A percentile compares a stretch with the other conserved stretches of the same genome.
Evolutionary conservation across 1,284 basidiomycete genomes (phyloP).

Genomic region (Trichosporon inkin): DNA sequence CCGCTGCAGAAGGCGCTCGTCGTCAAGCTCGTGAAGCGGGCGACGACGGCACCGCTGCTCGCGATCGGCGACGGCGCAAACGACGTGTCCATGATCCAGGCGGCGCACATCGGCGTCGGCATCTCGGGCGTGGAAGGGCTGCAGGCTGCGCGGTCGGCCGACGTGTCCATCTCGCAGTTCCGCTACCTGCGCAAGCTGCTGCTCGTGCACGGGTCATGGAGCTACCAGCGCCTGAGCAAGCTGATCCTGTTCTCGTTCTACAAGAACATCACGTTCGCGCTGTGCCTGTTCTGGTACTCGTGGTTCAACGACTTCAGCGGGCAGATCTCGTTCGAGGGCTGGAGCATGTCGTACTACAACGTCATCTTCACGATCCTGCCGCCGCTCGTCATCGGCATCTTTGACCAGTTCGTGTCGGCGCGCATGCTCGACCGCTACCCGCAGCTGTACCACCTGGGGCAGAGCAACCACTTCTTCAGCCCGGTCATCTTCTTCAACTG

Average conservation of each 20-base stretch:
- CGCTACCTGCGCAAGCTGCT: slow-evolving; percentile 92
- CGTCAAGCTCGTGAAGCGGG: slow-evolving; percentile 97
- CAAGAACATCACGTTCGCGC: slow-evolving; percentile 95
- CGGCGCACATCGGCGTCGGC: slow-evolving; percentile 74
- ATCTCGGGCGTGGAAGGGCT: slow-evolving; percentile 98
- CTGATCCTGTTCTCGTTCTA: slow-evolving; percentile 94
- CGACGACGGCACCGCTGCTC: slow-evolving; percentile 81
- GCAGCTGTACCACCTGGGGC: slow-evolving; percentile 88
- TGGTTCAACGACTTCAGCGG: slow-evolving; percentile 99
- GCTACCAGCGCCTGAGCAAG: slow-evolving; percentile 90
- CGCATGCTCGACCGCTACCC: slow-evolving; percentile 95
- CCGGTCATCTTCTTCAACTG: slow-evolving; percentile 91
- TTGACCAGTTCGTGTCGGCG: slow-evolving; percentile 96
- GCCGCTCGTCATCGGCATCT: slow-evolving; percentile 93
- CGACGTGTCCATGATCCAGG: slow-evolving; percentile 61
- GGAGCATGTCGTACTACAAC: slow-evolving; percentile 93
- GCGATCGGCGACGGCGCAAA: slow-evolving; percentile 74
- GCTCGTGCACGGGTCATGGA: slow-evolving; percentile 97
- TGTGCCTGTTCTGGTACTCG: slow-evolving; percentile 98
- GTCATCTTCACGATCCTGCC: slow-evolving; percentile 92
- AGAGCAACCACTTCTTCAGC: slow-evolving; percentile 87
- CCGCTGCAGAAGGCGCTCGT: slow-evolving; percentile 97
- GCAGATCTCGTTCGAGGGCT: slow-evolving; percentile 96
- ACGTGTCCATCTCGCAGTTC: slow-evolving; percentile 97
- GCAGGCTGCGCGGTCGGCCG: slow-evolving; percentile 93